Conservation (phyloP, 2,329 filamentous ascomycete species). For the Verticillium alfalfae region DNA sequence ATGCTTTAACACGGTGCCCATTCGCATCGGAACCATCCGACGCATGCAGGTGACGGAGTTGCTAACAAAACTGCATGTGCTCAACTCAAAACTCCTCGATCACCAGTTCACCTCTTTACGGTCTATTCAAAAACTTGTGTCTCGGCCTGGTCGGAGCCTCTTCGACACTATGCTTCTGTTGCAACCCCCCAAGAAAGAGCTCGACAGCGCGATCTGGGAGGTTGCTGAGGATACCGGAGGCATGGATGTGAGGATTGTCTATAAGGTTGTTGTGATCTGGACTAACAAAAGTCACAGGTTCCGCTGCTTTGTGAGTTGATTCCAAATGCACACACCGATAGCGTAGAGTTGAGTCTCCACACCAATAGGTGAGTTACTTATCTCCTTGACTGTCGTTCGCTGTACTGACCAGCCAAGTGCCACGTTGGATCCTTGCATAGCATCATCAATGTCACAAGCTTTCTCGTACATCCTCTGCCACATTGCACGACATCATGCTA, state of each 20-base stretch:
- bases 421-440: background rate
- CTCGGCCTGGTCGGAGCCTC: conserved; percentile 42
- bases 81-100: conserved; percentile 56
- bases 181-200: conserved; percentile 57
- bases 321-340: conserved; percentile 47
- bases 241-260: conserved; percentile 55
- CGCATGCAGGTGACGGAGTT: conserved; percentile 49
- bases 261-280: too few relatives aligned
- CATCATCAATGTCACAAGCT: background rate
- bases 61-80: conserved; percentile 51
- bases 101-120: conserved; percentile 74
- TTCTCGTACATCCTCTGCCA: background rate
- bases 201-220: conserved; percentile 52
- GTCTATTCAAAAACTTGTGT: conserved; percentile 53
- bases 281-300: conserved; percentile 29
- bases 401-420: background rate
- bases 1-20: conserved; percentile 84
- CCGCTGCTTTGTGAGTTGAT: conserved; percentile 73
- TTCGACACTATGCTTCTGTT: conserved; percentile 81
- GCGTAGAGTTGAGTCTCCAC: conserved; percentile 56
- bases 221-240: conserved; percentile 50
- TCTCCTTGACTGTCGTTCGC: too few relatives aligned
- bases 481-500: conserved; percentile 1
- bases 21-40: conserved; percentile 51
- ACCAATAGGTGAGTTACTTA: conserved; percentile 39